A percentile compares a stretch with the other conserved stretches of the same genome.
Evolutionary conservation across 2,329 filamentous ascomycete genomes (phyloP).

Genomic region (Venturia oleaginea): DNA sequence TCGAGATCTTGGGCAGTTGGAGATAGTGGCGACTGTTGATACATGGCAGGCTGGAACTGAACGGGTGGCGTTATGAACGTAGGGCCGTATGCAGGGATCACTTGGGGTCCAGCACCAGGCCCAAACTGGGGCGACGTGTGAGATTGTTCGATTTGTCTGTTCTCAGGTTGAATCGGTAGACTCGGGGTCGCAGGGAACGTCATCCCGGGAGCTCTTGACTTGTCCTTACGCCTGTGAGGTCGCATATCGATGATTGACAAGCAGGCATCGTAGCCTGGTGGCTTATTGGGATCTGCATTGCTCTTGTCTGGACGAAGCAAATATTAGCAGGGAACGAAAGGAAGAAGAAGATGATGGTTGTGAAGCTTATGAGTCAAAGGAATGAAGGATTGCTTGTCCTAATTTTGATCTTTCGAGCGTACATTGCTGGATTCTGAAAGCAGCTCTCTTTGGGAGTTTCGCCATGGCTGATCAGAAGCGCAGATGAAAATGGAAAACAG

Average conservation of each 20-base stretch:
- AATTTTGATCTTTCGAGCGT: too few species aligned
- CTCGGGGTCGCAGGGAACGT: neutral
- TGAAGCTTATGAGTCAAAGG: too few species aligned
- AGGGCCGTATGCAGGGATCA: neutral
- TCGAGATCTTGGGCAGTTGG: neutral
- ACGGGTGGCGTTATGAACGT: neutral
- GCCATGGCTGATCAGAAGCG: neutral
- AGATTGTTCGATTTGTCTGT: neutral
- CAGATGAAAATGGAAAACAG: neutral
- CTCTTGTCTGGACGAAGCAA: neutral
- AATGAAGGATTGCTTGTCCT: neutral
- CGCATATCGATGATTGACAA: conserved; percentile 5
- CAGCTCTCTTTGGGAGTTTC: neutral
- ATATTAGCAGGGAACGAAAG: neutral
- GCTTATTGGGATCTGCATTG: neutral
- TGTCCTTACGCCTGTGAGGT: conserved; percentile 4
- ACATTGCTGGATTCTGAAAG: conserved; percentile 1
- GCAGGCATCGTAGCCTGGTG: conserved; percentile 7
- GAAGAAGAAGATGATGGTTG: too few species aligned
- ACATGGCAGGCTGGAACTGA: neutral
- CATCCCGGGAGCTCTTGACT: neutral
- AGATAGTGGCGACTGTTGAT: neutral
- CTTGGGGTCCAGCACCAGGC: neutral
- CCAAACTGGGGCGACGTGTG: neutral
- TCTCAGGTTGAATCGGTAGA: neutral